Percentiles rank a stretch among this genome's conserved stretches.
phyloP scores from a whole-genome alignment of 1,139 yeast species.

The Yamadazyma triangularis region DNA sequence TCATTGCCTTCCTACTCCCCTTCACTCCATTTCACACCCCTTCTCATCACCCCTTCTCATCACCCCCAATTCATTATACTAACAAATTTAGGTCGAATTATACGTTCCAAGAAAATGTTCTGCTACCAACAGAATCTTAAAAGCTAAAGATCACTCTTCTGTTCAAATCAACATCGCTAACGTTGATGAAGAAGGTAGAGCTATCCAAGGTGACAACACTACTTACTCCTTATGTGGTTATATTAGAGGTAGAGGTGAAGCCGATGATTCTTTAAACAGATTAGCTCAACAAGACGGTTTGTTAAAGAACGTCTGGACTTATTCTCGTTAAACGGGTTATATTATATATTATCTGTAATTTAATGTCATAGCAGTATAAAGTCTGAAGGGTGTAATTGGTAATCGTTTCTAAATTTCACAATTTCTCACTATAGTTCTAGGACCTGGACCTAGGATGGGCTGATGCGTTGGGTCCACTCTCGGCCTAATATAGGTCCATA shows the following conservation, averaged over 20 bases:
- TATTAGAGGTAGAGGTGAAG: constrained; percentile 78
- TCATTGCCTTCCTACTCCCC: no score
- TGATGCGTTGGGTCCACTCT: no score
- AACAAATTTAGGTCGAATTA: constrained; percentile 80
- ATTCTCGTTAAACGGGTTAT: constrained; percentile 78
- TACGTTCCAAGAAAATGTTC: constrained; percentile 99
- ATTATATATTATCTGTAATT: constrained; percentile 19
- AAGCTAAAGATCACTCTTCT: constrained; percentile 99
- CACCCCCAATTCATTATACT: constrained; percentile 16
- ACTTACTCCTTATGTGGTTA: constrained; percentile 97
- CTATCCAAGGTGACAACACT: constrained; percentile 86
- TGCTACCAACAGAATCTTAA: constrained; percentile 99
- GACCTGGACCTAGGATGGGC: no score
- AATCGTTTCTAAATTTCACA: no score
- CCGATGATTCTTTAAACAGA: constrained; percentile 99
- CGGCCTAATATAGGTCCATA: no score
- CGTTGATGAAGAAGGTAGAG: constrained; percentile 91
- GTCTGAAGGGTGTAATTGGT: no score
- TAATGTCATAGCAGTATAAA: constrained; percentile 17
- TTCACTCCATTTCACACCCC: no score
- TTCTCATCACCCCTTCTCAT: no score
- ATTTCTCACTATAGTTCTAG: no score
- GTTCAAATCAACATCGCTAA: constrained; percentile 68
- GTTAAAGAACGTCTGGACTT: constrained; percentile 97
- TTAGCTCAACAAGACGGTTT: constrained; percentile 99